Percentiles rank a stretch among this genome's conserved stretches.
These are phyloP conservation scores for Tanacetum coccineum DNA, from an alignment of 129 eudicot genomes.

Conservation along the genomic window DNA sequence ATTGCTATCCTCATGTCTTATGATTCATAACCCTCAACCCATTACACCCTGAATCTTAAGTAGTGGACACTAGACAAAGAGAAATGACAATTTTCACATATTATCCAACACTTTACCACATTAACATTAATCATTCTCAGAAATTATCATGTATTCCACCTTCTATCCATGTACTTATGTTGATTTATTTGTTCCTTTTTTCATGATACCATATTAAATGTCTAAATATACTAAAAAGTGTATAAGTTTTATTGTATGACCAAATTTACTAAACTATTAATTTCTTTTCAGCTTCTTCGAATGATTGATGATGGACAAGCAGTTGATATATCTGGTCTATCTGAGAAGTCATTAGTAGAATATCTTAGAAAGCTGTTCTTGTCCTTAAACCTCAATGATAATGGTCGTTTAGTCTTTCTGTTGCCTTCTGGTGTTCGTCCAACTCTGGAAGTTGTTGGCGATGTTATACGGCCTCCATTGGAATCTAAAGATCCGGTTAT, in stretches of 20 bases:
- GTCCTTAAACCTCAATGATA: conserved; percentile 81
- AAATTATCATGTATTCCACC: background rate
- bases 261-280: conserved; percentile 16
- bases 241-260: background rate
- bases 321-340: conserved; percentile 90
- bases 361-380: conserved; percentile 68
- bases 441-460: conserved; percentile 72
- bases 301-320: conserved; percentile 99
- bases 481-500: conserved; percentile 34
- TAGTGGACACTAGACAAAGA: too few relatives aligned
- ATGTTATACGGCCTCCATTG: conserved; percentile 42
- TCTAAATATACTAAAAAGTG: too few relatives aligned
- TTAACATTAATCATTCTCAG: background rate
- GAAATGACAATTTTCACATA: too few relatives aligned
- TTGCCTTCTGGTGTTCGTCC: conserved; percentile 65
- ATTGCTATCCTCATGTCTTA: too few relatives aligned
- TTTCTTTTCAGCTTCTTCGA: conserved; percentile 55
- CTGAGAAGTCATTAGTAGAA: conserved; percentile 70
- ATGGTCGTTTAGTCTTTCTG: conserved; percentile 59
- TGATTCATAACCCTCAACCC: too few relatives aligned
- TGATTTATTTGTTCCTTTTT: background rate
- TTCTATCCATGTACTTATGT: background rate
- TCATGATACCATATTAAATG: background rate
- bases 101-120: too few relatives aligned
- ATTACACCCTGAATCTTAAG: too few relatives aligned